These are phyloP conservation scores for Plenodomus lindquistii DNA, from an alignment of 2,329 filamentous ascomycete species.

Conservation along the genomic window DNA sequence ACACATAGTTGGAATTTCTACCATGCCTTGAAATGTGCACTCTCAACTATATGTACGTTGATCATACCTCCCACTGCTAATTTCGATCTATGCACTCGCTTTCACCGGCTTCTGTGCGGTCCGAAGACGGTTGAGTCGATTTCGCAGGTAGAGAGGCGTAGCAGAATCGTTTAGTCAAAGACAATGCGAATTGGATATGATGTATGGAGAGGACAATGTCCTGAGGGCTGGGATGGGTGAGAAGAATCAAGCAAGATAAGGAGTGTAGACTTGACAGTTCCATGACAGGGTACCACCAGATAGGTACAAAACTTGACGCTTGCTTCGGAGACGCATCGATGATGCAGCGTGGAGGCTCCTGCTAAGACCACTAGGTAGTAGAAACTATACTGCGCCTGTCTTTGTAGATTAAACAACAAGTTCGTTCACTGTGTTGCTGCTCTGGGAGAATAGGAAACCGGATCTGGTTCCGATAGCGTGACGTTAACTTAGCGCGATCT, in stretches of 20 bases:
- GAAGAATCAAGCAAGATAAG: background rate
- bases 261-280: background rate
- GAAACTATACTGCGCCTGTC: no score
- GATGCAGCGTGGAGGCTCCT: no score
- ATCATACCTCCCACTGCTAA: background rate
- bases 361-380: no score
- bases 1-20: no score
- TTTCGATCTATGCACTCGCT: background rate
- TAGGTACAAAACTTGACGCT: no score
- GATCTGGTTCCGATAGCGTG: no score
- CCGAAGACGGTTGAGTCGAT: background rate
- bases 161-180: background rate
- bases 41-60: background rate
- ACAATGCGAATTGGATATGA: background rate
- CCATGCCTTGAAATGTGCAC: constrained; percentile 2
- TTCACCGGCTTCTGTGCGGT: background rate
- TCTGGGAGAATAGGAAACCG: no score
- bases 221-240: background rate
- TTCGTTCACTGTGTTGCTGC: no score
- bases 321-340: no score
- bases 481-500: no score
- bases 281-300: no score
- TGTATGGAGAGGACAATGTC: background rate
- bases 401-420: no score
- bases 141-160: background rate